These are phyloP conservation scores for Boletus reticuloceps DNA, from an alignment of 768 basidiomycete species.

Conservation along the genomic window DNA sequence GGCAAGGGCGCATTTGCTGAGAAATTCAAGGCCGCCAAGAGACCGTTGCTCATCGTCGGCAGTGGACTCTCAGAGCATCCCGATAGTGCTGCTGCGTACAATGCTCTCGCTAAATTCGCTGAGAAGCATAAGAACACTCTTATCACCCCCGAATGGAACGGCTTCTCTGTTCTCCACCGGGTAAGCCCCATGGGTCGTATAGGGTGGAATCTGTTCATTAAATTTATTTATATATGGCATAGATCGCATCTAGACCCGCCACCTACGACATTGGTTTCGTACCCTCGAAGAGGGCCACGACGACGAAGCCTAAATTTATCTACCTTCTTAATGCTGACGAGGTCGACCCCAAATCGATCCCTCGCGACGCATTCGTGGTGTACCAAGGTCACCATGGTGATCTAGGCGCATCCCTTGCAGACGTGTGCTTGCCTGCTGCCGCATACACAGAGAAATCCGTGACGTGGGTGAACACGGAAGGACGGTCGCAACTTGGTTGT, in stretches of 20 bases:
- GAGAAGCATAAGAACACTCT: slow-evolving; percentile 72
- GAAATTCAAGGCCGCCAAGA: slow-evolving; percentile 88
- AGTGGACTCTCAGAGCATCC: slow-evolving; percentile 82
- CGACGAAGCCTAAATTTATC: slow-evolving; percentile 86
- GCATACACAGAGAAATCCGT: slow-evolving; percentile 92
- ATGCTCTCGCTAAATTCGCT: slow-evolving; percentile 76
- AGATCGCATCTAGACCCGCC: slow-evolving; percentile 91
- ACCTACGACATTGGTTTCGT: slow-evolving; percentile 95
- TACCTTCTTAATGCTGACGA: slow-evolving; percentile 98
- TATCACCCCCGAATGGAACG: slow-evolving; percentile 91
- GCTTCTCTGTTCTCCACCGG: slow-evolving; percentile 89
- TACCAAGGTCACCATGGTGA: slow-evolving; percentile 99
- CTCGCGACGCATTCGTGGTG: slow-evolving; percentile 91
- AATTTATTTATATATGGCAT: background rate
- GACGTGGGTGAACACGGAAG: slow-evolving; percentile 98
- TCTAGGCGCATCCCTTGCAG: slow-evolving; percentile 93
- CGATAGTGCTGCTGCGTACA: slow-evolving; percentile 77
- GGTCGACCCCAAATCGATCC: slow-evolving; percentile 83
- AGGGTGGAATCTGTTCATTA: background rate
- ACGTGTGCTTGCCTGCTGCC: slow-evolving; percentile 88
- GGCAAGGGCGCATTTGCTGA: slow-evolving; percentile 78
- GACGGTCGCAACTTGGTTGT: slow-evolving; percentile 85
- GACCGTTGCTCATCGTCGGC: slow-evolving; percentile 91
- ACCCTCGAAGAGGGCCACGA: slow-evolving; percentile 74
- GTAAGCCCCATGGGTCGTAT: slow-evolving; percentile 40